Conservation (phyloP, 2,329 filamentous ascomycete genomes). For the Aspergillus tubingensis region DNA sequence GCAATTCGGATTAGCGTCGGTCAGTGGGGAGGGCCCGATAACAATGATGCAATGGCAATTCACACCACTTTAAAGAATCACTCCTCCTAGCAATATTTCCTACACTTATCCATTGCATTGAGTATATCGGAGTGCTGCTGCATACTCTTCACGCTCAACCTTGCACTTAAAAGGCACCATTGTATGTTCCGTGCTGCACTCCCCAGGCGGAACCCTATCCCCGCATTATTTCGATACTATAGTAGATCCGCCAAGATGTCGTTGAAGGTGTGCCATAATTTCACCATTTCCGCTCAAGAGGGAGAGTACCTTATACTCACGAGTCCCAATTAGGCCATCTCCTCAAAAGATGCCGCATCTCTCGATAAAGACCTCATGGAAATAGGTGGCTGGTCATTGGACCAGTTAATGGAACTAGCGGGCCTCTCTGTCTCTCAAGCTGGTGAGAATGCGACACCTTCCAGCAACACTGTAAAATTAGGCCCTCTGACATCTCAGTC, state of each 20-base stretch:
- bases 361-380: constrained; percentile 94
- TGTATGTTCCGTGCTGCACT: constrained; percentile 32
- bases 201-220: constrained; percentile 13
- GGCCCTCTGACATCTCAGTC: constrained; percentile 54
- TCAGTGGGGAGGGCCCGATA: constrained; percentile 22
- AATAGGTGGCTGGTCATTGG: constrained; percentile 81
- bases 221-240: constrained; percentile 25
- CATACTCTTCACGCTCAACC: not conserved
- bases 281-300: not conserved
- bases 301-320: not conserved
- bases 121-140: not conserved
- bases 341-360: constrained; percentile 81
- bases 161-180: not conserved
- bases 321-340: constrained; percentile 66
- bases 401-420: constrained; percentile 96
- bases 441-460: constrained; percentile 52
- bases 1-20: constrained; percentile 26
- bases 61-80: not conserved
- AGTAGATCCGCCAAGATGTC: constrained; percentile 41
- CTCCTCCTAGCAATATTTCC: not conserved
- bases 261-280: constrained; percentile 38
- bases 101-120: not conserved
- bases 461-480: not conserved
- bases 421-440: constrained; percentile 91
- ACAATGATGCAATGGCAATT: constrained; percentile 12